Base-by-base conservation (phyloP, 371 early-diverging fungal species). In the Basidiobolus heterosporus region DNA sequence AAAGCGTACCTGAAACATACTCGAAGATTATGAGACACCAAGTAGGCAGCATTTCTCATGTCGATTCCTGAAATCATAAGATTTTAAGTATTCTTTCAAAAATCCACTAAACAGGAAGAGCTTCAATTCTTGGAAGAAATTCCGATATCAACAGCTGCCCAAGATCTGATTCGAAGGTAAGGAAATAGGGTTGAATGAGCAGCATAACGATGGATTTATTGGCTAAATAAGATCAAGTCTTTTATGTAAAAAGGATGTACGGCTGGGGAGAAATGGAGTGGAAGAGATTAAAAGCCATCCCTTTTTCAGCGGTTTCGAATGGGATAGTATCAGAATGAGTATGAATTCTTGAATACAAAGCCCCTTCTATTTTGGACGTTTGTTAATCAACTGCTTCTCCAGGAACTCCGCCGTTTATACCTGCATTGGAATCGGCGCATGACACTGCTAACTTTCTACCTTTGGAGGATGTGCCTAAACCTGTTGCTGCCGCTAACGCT, bases 401-500 rank as follows among this genome's bases (percentile, higher is more conserved):
- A 75, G 76, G 48, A 1, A 66, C 52, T 17, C 85, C 91, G 9
- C 89, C 91, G 1, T 91, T 91, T 65, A 61, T 83, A 8, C 91
- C 91, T 7, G 64, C 75, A 4, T 70, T 88, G 19, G 69, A 69
- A 42, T 75, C 88, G 3, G 79, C 84, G 8, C 82, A 81, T 38
- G 91, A 91, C 52, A 86, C 88, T 0, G 75, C 83, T 20, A 85
- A 88, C 53, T 91, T 91, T 61, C 72, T 79, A 24, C 74, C 76
- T 24, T 71, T 72, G 15, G 83, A 84, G 39, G 72, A 72, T 11
- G 66, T 74, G 37, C 74, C 73, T 53, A 60, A 48, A 54, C 67
- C 54, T 60, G 61, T 54, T 61, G 66, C 45, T 53, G 57, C 46
- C 38, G 53, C 50, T 49, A 53, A 41, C 41, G 54, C 52, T 48